Evolutionary conservation across 257 asterid genomes (phyloP), one percentile per base, ranked within the genome.

Genomic region (Verbena officinalis): DNA sequence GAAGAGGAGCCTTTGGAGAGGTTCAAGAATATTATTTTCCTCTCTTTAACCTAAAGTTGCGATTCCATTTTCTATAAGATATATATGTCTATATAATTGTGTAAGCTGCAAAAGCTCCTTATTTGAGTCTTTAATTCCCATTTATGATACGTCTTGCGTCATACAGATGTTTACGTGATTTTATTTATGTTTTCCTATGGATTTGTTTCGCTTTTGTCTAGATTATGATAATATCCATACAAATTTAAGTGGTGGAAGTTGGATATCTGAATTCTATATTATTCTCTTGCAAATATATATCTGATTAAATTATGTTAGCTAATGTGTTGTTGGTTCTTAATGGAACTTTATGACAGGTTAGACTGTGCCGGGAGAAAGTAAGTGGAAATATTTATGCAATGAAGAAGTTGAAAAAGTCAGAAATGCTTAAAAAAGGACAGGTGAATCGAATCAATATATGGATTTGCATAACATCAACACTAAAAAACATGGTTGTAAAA

Each of bases 1-100:
- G 96, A n/a, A 77, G 89, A 82, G 95, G 96, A 50, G 95, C 95
- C 40, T 89, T 83, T 69, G 96, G 95, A 53, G 96, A 89, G 96
- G 96, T 88, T 75, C 62, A 55, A 42, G 31, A 34, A n/a, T n/a
- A n/a, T 63, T 31, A 69, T 48, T 46, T 24, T 30, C 40, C 44
- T 27, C 73, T 46, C 5, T 15, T 48, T 27, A 31, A 40, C 44
- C 53, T 60, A 39, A 27, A n/a, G 23, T 62, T 17, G 15, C 4
- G 16, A 40, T 51, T 19, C 45, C 20, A 51, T 70, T 22, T 34
- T 22, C 11, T 38, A 21, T 27, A 33, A 30, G n/a, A n/a, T n/a
- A n/a, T n/a, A 17, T 16, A 11, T 7, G 57, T n/a, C 46, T 27
- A 31, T 62, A 1, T 7, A 4, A 36, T 2, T 4, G 40, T 36